Base-by-base conservation (phyloP, 2,329 filamentous ascomycete genomes). In the Nemania sp. region DNA sequence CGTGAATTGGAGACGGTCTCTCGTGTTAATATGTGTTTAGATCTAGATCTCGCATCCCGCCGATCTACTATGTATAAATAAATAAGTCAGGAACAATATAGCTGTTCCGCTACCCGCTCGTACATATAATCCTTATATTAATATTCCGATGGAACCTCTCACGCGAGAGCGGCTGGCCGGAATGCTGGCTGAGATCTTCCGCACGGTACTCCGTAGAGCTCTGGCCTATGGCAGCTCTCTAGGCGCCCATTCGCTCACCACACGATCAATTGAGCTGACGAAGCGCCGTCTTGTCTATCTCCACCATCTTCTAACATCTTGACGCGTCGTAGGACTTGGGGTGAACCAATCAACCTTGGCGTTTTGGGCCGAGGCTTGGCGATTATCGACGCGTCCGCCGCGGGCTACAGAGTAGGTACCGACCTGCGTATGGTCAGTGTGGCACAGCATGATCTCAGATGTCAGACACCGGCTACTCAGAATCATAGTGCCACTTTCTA, bases 21-120 rank as follows among this genome's bases (percentile, higher is more conserved):
- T 37, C 43, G 26, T 34, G 39, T 22, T 45, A 23, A 24, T 30
- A 30, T 47, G 22, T n/a, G 45, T 45, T 26, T 33, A 44, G 50
- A 57, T 57, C 46, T 54, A 40, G 54, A 54, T 57, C 54, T 54
- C 31, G 44, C 42, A 54, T 54, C 54, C 39, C 49, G 49, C 28
- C 45, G 54, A 53, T 53, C 44, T 37, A 37, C 33, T 52, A 23
- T n/a, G 15, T n/a, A n/a, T n/a, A n/a, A 23, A 24, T 11, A 26
- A 51, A 48, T 44, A 48, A 36, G 34, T 37, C 42, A 54, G 22
- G 28, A 12, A 37, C 31, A 28, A 28, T 45, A 45, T 33, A 37
- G 30, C 48, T n/a, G 53, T 46, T 20, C 44, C 44, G 54, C 40
- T 49, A 36, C 40, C 54, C 49, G 45, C 45, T 14, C 45, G 28